Conservation (phyloP, 2,329 filamentous ascomycete species). For the Oidium heveae region DNA sequence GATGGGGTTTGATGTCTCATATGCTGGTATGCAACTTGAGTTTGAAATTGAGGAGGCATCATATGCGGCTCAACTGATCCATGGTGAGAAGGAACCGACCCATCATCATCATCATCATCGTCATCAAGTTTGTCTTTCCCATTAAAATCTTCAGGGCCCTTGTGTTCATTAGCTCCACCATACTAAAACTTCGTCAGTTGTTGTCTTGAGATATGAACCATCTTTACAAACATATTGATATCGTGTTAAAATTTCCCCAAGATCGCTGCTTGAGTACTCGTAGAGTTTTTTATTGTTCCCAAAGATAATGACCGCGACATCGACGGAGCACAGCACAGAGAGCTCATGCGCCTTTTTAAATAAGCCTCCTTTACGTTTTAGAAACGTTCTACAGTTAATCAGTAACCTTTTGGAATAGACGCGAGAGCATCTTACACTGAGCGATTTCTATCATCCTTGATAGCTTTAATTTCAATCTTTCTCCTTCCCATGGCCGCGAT, state of each 20-base stretch:
- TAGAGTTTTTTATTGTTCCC: constrained; percentile 98
- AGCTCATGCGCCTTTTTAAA: constrained; percentile 99
- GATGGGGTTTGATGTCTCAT: constrained; percentile 64
- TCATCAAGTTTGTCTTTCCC: constrained; percentile 54
- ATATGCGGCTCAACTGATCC: constrained; percentile 25
- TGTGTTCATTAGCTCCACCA: constrained; percentile 82
- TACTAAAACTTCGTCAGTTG: constrained; percentile 30
- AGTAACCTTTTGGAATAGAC: constrained; percentile 3
- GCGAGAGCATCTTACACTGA: constrained; percentile 44
- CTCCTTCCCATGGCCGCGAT: constrained; percentile 57
- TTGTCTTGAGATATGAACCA: not conserved
- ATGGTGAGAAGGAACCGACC: constrained; percentile 30
- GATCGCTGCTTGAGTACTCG: constrained; percentile 85
- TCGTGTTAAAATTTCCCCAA: constrained; percentile 67
- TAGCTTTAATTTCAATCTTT: constrained; percentile 99
- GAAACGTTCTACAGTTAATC: constrained; percentile 45
- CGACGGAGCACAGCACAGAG: constrained; percentile 90
- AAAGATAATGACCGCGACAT: constrained; percentile 96
- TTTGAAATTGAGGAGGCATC: constrained; percentile 46
- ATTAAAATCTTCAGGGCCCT: constrained; percentile 78
- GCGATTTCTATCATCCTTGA: constrained; percentile 94
- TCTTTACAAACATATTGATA: constrained; percentile 61
- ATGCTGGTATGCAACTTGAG: constrained; percentile 47
- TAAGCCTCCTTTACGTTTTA: constrained; percentile 93
- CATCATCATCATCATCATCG: constrained; percentile 54